phyloP scores from a whole-genome alignment of 495 filamentous ascomycete genomes.

The Hyaloscypha finlandica region DNA sequence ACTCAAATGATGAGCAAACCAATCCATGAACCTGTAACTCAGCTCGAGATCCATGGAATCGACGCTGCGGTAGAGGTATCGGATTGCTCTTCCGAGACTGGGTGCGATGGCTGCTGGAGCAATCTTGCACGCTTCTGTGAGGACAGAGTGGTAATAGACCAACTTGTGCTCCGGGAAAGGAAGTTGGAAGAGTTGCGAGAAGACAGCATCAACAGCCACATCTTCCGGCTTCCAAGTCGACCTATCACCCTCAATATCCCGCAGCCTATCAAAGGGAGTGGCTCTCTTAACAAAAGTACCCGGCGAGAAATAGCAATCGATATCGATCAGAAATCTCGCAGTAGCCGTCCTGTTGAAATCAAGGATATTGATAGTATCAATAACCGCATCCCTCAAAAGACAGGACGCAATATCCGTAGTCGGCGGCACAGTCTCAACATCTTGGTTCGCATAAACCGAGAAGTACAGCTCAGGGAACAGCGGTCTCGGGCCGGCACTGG shows the following conservation, averaged over 20 bases:
- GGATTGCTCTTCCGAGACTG: slow-evolving; percentile 88
- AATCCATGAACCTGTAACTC: slow-evolving; percentile 85
- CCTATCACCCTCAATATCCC: slow-evolving; percentile 68
- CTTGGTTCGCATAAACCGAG: slow-evolving; percentile 87
- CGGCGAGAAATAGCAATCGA: slow-evolving; percentile 90
- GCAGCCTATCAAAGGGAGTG: slow-evolving; percentile 85
- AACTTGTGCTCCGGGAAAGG: slow-evolving; percentile 89
- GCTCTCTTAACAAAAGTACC: slow-evolving; percentile 90
- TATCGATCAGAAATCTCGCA: slow-evolving; percentile 86
- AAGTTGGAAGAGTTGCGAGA: slow-evolving; percentile 89
- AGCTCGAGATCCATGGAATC: slow-evolving; percentile 87
- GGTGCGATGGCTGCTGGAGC: slow-evolving; percentile 95
- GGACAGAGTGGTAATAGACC: slow-evolving; percentile 92
- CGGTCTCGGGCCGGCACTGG: slow-evolving; percentile 69
- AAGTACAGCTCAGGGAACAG: slow-evolving; percentile 92
- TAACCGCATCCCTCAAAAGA: slow-evolving; percentile 78
- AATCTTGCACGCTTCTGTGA: slow-evolving; percentile 94
- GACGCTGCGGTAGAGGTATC: slow-evolving; percentile 80
- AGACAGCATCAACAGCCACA: slow-evolving; percentile 94
- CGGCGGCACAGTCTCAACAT: slow-evolving; percentile 88
- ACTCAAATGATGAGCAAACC: slow-evolving; percentile 96
- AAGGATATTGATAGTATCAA: slow-evolving; percentile 92
- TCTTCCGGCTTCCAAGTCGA: slow-evolving; percentile 98
- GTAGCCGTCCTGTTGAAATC: slow-evolving; percentile 88
- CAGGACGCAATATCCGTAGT: slow-evolving; percentile 73